Conservation (phyloP, 805 yeast genomes). For the Yarrowia divulgata region DNA sequence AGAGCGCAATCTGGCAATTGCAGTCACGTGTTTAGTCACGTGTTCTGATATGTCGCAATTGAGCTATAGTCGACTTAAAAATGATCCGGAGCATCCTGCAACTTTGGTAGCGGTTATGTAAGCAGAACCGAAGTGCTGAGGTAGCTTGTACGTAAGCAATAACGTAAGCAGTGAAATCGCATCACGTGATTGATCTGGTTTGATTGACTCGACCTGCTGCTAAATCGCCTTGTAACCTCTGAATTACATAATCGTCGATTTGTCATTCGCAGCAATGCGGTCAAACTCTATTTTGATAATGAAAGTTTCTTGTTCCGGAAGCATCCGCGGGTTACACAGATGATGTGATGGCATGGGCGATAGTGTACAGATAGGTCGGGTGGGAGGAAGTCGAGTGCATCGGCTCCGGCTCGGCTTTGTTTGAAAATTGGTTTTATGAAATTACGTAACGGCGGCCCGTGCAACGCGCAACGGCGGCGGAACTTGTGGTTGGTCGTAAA, state of each 20-base stretch:
- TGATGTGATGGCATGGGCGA: neutral
- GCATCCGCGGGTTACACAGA: constrained; percentile 1
- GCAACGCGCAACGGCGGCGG: too few relatives aligned
- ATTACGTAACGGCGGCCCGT: too few relatives aligned
- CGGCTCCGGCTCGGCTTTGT: constrained; percentile 30
- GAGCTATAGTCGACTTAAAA: neutral
- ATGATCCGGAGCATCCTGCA: too few relatives aligned
- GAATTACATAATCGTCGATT: neutral
- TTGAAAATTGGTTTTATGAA: neutral
- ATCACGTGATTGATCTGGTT: too few relatives aligned
- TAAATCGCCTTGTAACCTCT: neutral
- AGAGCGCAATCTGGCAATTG: neutral
- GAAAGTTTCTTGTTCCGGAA: constrained; percentile 24
- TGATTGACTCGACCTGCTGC: too few relatives aligned
- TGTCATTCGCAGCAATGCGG: constrained; percentile 16
- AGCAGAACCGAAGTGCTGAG: too few relatives aligned
- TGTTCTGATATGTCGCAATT: neutral
- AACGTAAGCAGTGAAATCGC: too few relatives aligned
- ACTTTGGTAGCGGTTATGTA: too few relatives aligned
- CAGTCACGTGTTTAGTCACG: neutral
- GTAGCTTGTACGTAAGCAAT: too few relatives aligned
- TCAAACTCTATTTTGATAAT: constrained; percentile 18
- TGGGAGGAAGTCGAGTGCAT: constrained; percentile 1
- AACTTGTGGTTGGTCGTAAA: too few relatives aligned
- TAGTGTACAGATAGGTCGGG: constrained; percentile 6